Base-by-base conservation (phyloP, 2,329 filamentous ascomycete species). In the Aspergillus floridensis region DNA sequence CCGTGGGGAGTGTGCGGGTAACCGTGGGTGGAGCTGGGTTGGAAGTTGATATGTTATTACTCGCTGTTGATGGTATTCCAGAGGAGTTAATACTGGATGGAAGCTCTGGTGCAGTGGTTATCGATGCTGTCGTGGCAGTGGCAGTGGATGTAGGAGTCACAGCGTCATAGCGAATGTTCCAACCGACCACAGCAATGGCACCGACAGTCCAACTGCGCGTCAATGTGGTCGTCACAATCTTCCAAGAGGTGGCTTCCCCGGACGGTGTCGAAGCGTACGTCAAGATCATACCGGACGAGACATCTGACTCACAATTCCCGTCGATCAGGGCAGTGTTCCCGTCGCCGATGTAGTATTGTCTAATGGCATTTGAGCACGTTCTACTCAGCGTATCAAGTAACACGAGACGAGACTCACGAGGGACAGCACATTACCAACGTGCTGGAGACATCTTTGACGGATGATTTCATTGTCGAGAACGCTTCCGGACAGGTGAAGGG, bases 401-500 rank as follows among this genome's bases (percentile, higher is more conserved):
- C 2, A 21, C 6, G 2, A 7, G 2, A 21, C 2, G 3, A 11
- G 8, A 49, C 58, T 53, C 24, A 57, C 58, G 49, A 46, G 6
- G 58, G 58, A 21, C 54, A 60, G 24, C 58, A 60, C 58, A 54
- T 60, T 4, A 26, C 54, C n/a, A 53, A 50, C 24, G 44, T 60
- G 24, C 54, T 60, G n/a, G 31, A 49, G 8, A n/a, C 14, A 19
- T 60, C 41, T 48, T 60, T 57, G 24, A 57, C 24, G 4, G 58
- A 57, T 5, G 54, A 31, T 12, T 22, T 46, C 6, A 60, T 54
- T 3, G 54, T 60, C 2, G 29, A 19, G 19, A 56, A 57, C 3
- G n/a, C 49, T 16, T 54, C 31, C n/a, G 58, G 58, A 4, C 58
- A 56, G 5, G 44, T 49, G 5, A 60, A 50, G 19, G 58, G 58